Evolutionary conservation across 2,329 filamentous ascomycete species (phyloP), one percentile per base, ranked within the genome.

Genomic region (Colletotrichum brevisporum): DNA sequence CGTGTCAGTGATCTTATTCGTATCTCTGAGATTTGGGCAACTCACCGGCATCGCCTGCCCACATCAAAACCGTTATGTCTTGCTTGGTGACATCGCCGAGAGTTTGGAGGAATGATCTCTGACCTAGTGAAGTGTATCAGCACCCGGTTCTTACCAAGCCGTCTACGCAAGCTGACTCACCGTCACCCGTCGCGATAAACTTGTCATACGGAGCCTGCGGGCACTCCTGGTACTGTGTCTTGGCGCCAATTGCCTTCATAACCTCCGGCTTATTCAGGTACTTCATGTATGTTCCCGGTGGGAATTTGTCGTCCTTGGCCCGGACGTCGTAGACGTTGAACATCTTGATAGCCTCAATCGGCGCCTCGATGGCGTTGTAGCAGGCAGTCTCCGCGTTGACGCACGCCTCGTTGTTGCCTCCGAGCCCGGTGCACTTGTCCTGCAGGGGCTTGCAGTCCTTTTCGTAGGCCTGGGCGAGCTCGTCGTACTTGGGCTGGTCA

Each of bases 21-120:
- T 45, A 15, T 39, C 1, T 1, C 4, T 13, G 16, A 3, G 2
- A 1, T 0, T n/a, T 18, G 1, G 9, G 2, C n/a, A 13, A 72
- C 74, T 72, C 66, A 78, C 78, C 79, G 3, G 86, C 83, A 63
- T 89, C 87, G 41, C 87, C 87, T 0, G 86, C 85, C 85, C 85
- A 89, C 51, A 88, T 77, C 2, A 88, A 73, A 1, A 85, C 83
- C 24, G 79, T 80, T 39, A 88, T 81, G 2, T 84, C 84, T 8
- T 81, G 81, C 70, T 83, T 77, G 18, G 87, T 81, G 3, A 88
- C 81, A 1, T 78, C 74, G 1, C 82, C 81, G 10, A 88, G 76
- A 1, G 78, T 78, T 2, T 77, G 71, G 15, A 86, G 75, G 72
- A 85, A 84, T 26, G 83, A 84, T 16, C 83, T 81, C 16, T 81